Percentiles rank a stretch among this genome's conserved stretches.
Evolutionary conservation across 106 monocot genomes (phyloP).

Genomic region (Allium sativum): DNA sequence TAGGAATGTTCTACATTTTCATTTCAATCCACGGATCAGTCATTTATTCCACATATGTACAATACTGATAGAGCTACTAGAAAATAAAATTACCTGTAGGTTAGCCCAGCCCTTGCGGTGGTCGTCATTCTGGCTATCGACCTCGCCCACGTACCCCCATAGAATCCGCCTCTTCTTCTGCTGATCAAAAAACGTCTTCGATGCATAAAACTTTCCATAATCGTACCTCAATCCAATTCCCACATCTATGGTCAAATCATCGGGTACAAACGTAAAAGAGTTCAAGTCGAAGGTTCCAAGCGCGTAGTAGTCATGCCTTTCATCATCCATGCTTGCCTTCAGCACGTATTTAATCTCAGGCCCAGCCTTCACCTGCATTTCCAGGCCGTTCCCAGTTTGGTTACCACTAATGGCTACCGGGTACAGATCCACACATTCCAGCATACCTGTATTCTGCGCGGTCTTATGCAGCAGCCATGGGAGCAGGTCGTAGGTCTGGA

Average conservation of each 20-base stretch:
- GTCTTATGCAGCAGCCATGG: slow-evolving; percentile 38
- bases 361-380: neutral
- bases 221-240: slow-evolving; percentile 57
- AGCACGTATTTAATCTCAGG: slow-evolving; percentile 34
- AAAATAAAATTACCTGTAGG: slow-evolving; percentile 34
- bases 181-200: slow-evolving; percentile 84
- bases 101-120: slow-evolving; percentile 74
- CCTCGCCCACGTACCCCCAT: slow-evolving; percentile 86
- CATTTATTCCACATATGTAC: neutral
- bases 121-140: slow-evolving; percentile 60
- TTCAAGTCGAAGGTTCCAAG: slow-evolving; percentile 26
- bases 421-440: slow-evolving; percentile 72
- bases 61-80: too few relatives aligned
- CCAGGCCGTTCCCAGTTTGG: neutral
- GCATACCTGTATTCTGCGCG: slow-evolving; percentile 32
- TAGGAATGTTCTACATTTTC: slow-evolving; percentile 33
- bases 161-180: slow-evolving; percentile 40
- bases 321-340: slow-evolving; percentile 68
- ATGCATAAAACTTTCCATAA: slow-evolving; percentile 86
- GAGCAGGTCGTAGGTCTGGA: slow-evolving; percentile 26
- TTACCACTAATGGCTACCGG: slow-evolving; percentile 10
- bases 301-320: slow-evolving; percentile 53
- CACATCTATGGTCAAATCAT: slow-evolving; percentile 30
- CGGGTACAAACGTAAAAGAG: slow-evolving; percentile 22
- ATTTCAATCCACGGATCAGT: neutral